These are phyloP conservation scores for Fusarium sacchari DNA, from an alignment of 2,329 filamentous ascomycete genomes.

Conservation along the genomic window DNA sequence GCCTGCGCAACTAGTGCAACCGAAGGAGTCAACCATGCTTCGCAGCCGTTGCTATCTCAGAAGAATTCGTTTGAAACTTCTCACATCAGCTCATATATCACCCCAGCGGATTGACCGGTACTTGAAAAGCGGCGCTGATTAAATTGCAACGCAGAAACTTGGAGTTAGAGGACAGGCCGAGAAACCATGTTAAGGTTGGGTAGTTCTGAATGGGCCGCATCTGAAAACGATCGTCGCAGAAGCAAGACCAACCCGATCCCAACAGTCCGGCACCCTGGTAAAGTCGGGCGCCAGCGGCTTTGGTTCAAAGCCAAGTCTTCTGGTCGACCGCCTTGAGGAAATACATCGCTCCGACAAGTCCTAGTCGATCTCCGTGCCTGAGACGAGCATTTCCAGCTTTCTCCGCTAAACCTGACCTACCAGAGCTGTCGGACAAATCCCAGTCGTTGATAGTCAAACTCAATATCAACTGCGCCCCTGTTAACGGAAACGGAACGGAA, in stretches of 20 bases:
- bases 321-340: conserved; percentile 32
- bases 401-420: conserved; percentile 19
- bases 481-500: conserved; percentile 7
- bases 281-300: conserved; percentile 41
- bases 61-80: neutral
- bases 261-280: conserved; percentile 35
- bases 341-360: conserved; percentile 20
- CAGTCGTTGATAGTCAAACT: conserved; percentile 20
- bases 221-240: conserved; percentile 29
- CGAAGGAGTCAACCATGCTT: neutral
- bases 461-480: conserved; percentile 26
- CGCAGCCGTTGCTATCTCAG: neutral
- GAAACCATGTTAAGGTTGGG: conserved; percentile 14
- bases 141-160: conserved; percentile 7
- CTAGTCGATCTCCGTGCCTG: conserved; percentile 34
- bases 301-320: conserved; percentile 41
- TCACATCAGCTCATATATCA: neutral
- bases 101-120: conserved; percentile 6
- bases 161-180: neutral
- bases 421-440: conserved; percentile 4
- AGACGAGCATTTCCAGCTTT: conserved; percentile 35
- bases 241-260: conserved; percentile 22
- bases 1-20: neutral
- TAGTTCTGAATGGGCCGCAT: conserved; percentile 23
- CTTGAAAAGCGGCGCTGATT: conserved; percentile 7